Base-by-base conservation (phyloP, 441 rosid genomes). In the Kokia cookei region DNA sequence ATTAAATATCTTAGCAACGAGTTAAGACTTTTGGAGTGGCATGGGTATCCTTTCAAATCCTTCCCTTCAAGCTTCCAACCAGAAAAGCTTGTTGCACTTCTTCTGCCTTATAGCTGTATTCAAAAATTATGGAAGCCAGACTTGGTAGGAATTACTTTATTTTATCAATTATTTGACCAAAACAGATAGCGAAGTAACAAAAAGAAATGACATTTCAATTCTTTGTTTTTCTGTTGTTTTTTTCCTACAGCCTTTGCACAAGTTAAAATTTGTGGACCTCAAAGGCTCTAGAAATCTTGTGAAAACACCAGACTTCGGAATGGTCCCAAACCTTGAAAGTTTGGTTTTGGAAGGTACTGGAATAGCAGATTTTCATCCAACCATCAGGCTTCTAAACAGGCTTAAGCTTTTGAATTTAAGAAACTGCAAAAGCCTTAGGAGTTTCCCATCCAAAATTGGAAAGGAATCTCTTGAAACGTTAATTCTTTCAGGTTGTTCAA, bases 21-120 rank as follows among this genome's bases (percentile, higher is more conserved):
- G 66, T 77, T 84, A 43, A 63, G 84, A 60, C 71, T 80, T 72
- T 77, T 84, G 3, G 69, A 42, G 9, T 86, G 90, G 90, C 47
- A 78, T 69, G 78, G 78, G 72, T 86, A 57, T 65, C 84, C 83
- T 19, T 75, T 77, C 48, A 80, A 82, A 42, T 66, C 78, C 53
- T 5, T 86, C 74, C 85, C 82, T 62, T 68, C 78, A 24, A 69
- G 61, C n/a, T 76, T 80, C 72, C 63, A 65, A 69, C 75, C 72
- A 0, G 57, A 73, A 22, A 80, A 67, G 55, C 81, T 83, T 69
- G 82, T 82, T 48, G 78, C 65, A 45, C 77, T 86, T 73, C 69
- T 68, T 17, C 72, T 86, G 75, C 77, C 77, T 66, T 71, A 73
- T 22, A 84, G 84, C 69, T 40, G 64, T 60, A 75, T 84, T 62